Percentiles rank a stretch among this genome's conserved stretches.
Evolutionary conservation across 768 basidiomycete species (phyloP).

Genomic region (Lepiota subincarnata): DNA sequence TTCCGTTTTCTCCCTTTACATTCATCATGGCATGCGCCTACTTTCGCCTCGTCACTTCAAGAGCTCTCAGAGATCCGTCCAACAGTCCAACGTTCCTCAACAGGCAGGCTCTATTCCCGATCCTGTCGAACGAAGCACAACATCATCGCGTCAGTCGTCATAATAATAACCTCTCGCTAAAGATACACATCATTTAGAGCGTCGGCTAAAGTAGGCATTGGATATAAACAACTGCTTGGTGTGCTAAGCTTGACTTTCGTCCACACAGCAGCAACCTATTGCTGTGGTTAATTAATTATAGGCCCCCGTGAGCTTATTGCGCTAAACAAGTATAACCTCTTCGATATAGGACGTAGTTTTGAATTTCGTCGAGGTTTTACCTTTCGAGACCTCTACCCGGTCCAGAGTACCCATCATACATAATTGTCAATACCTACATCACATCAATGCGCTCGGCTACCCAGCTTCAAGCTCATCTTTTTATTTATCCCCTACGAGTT

Average conservation of each 20-base stretch:
- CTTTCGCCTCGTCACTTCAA: not conserved
- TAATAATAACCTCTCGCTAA: not conserved
- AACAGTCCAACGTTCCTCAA: not conserved
- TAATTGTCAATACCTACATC: not conserved
- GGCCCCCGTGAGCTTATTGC: too few species aligned
- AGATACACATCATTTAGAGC: not conserved
- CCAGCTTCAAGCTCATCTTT: not conserved
- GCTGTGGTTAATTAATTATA: too few species aligned
- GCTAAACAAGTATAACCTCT: too few species aligned
- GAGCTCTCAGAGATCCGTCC: not conserved
- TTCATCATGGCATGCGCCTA: not conserved
- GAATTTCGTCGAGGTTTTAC: too few species aligned
- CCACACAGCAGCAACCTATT: too few species aligned
- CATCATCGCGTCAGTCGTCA: not conserved
- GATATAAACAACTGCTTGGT: too few species aligned
- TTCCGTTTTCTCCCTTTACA: not conserved
- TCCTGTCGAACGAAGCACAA: not conserved
- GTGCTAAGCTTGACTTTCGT: too few species aligned
- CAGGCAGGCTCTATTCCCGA: not conserved
- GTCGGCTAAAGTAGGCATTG: too few species aligned
- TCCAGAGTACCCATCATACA: not conserved
- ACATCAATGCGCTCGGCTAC: not conserved
- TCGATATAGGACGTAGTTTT: too few species aligned
- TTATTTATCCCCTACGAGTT: not conserved
- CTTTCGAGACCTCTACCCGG: conserved; percentile 5